These are phyloP conservation scores for Leishmania turanica DNA, from an alignment of 208 protist species.

Conservation along the genomic window DNA sequence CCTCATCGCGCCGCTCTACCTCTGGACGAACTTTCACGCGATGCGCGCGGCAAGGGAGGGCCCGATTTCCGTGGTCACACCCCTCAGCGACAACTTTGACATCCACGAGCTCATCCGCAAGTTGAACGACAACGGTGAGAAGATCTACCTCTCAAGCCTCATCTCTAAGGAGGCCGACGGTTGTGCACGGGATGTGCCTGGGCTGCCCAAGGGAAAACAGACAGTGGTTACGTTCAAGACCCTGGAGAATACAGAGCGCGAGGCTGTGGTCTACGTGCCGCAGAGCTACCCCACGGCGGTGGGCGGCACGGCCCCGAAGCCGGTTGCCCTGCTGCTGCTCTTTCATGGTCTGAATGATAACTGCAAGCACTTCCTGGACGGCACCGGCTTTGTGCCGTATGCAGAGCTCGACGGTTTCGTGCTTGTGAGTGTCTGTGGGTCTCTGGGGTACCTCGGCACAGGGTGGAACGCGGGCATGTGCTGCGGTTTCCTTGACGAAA, in stretches of 20 bases:
- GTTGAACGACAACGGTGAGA: conserved; percentile 5
- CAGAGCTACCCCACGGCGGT: conserved; percentile 11
- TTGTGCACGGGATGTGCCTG: conserved; percentile 9
- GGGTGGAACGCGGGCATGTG: conserved; percentile 78
- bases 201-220: conserved; percentile 28
- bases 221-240: conserved; percentile 45
- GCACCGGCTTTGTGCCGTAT: conserved; percentile 49
- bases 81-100: background rate
- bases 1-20: conserved; percentile 1
- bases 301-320: background rate
- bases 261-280: conserved; percentile 57
- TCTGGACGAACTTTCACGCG: background rate
- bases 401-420: conserved; percentile 59
- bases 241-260: conserved; percentile 18
- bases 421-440: conserved; percentile 68
- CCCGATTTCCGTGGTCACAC: background rate
- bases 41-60: background rate
- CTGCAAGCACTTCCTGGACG: conserved; percentile 59
- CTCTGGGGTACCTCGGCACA: conserved; percentile 47
- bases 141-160: conserved; percentile 8
- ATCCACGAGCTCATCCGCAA: background rate
- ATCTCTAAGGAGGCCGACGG: background rate
- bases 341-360: conserved; percentile 76
- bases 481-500: conserved; percentile 57
- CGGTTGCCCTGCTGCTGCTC: conserved; percentile 48